phyloP scores from a whole-genome alignment of 2,329 filamentous ascomycete genomes.

The Fusarium sp. region DNA sequence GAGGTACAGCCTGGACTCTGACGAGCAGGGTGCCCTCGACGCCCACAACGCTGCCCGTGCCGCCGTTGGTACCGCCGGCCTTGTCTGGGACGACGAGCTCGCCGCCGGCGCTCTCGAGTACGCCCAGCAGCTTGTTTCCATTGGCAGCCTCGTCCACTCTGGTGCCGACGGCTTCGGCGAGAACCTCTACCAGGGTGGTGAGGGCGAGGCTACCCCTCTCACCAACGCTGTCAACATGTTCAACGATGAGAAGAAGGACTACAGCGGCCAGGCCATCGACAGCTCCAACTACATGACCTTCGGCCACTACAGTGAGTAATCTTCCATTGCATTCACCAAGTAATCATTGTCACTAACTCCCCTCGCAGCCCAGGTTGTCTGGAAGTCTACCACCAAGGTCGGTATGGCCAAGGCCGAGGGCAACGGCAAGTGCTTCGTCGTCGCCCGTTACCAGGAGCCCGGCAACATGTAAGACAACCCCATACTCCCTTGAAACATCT shows the following conservation, averaged over 20 bases:
- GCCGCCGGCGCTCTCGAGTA: constrained; percentile 40
- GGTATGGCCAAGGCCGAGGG: constrained; percentile 38
- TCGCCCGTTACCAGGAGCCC: constrained; percentile 41
- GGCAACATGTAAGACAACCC: constrained; percentile 42
- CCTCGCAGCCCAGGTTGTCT: constrained; percentile 35
- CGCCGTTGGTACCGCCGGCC: constrained; percentile 32
- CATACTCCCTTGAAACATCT: background rate
- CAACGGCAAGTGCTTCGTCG: constrained; percentile 38
- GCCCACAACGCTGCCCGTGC: constrained; percentile 43
- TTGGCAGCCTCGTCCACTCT: constrained; percentile 39
- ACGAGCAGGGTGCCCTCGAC: constrained; percentile 41
- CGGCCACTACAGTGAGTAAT: constrained; percentile 41
- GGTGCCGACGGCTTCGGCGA: constrained; percentile 33
- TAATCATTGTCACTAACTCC: background rate
- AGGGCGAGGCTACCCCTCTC: constrained; percentile 22
- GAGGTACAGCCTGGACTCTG: constrained; percentile 28
- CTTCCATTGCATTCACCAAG: background rate
- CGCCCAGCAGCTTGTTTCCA: constrained; percentile 37
- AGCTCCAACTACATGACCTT: constrained; percentile 38
- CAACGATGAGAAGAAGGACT: constrained; percentile 40
- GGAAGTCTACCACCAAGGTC: constrained; percentile 44
- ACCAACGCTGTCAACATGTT: constrained; percentile 37
- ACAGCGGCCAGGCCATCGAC: constrained; percentile 37
- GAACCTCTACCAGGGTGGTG: constrained; percentile 44
- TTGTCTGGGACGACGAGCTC: constrained; percentile 40